Conservation (phyloP, 2,329 filamentous ascomycete species). For the Cladosporium oxysporum region DNA sequence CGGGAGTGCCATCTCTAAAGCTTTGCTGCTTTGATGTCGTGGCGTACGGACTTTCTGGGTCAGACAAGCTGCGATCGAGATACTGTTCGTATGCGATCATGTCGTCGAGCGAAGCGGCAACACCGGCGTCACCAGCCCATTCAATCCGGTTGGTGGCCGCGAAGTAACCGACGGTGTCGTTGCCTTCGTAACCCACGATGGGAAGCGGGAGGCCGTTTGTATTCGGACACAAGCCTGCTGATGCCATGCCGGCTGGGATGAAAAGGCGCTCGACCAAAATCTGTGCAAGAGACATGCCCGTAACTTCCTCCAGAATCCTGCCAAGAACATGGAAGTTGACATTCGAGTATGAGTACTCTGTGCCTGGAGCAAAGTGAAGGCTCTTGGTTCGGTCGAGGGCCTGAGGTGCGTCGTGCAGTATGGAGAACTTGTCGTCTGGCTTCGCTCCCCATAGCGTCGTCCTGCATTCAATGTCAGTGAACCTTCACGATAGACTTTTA, state of each 20-base stretch:
- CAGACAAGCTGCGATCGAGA: constrained; percentile 38
- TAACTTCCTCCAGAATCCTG: constrained; percentile 42
- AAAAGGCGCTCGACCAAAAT: constrained; percentile 44
- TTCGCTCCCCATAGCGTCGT: constrained; percentile 46
- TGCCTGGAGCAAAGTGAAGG: constrained; percentile 48
- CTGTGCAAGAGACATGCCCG: constrained; percentile 38
- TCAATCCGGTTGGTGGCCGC: constrained; percentile 46
- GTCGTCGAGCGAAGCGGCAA: constrained; percentile 47
- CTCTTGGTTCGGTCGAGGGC: constrained; percentile 36
- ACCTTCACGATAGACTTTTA: background rate
- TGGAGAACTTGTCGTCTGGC: constrained; percentile 44
- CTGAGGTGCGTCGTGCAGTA: constrained; percentile 36
- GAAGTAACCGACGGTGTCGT: constrained; percentile 40
- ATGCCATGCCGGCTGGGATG: constrained; percentile 46
- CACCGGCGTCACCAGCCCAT: constrained; percentile 50
- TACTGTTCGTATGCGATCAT: constrained; percentile 51
- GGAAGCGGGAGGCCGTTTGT: constrained; percentile 42
- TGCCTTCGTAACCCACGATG: constrained; percentile 48
- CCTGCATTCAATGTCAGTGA: constrained; percentile 12
- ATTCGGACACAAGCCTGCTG: constrained; percentile 42
- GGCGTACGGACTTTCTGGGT: constrained; percentile 41
- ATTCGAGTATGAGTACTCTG: constrained; percentile 48
- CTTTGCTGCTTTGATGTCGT: constrained; percentile 32
- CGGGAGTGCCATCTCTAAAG: constrained; percentile 40
- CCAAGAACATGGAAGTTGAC: constrained; percentile 47